These are phyloP conservation scores for Lactifluus hygrophoroides DNA, from an alignment of 768 basidiomycete genomes.

Conservation along the genomic window DNA sequence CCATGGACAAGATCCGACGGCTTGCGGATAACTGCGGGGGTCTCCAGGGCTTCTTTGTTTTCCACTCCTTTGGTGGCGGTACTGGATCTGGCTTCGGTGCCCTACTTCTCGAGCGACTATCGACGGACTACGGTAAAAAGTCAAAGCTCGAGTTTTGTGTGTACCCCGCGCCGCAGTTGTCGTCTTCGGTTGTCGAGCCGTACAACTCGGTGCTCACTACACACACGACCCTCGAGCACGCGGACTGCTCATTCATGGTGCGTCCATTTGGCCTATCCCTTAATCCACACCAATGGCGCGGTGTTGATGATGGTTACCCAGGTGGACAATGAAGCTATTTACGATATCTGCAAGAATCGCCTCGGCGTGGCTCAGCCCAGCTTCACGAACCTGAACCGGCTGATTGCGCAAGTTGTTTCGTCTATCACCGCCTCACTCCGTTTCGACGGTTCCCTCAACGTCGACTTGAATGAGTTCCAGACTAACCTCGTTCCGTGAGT, in stretches of 20 bases:
- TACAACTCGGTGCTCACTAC: slow-evolving; percentile 97
- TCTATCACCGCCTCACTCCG: slow-evolving; percentile 95
- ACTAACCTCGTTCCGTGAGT: slow-evolving; percentile 94
- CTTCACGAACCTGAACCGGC: slow-evolving; percentile 88
- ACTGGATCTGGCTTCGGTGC: slow-evolving; percentile 98
- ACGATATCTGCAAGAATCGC: slow-evolving; percentile 98
- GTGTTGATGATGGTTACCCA: slow-evolving; percentile 23
- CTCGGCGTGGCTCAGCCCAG: slow-evolving; percentile 78
- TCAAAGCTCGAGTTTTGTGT: slow-evolving; percentile 98
- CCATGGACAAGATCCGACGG: slow-evolving; percentile 91
- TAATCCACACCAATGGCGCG: background rate
- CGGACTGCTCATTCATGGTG: slow-evolving; percentile 99
- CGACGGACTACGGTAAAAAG: slow-evolving; percentile 98
- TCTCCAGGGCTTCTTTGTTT: slow-evolving; percentile 98
- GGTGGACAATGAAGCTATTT: slow-evolving; percentile 99
- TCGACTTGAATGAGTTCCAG: slow-evolving; percentile 97
- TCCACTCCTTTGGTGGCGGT: slow-evolving; percentile 99
- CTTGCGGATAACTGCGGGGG: slow-evolving; percentile 95
- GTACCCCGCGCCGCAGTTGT: slow-evolving; percentile 88
- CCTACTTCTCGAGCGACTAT: slow-evolving; percentile 89
- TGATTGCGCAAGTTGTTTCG: slow-evolving; percentile 98
- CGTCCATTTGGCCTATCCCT: slow-evolving; percentile 10
- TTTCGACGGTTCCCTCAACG: slow-evolving; percentile 95
- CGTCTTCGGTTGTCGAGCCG: slow-evolving; percentile 94
- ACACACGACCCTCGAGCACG: slow-evolving; percentile 97